Evolutionary conservation across 139 green algal species (phyloP), one percentile per base, ranked within the genome.

Genomic region (Dunaliella sp.): DNA sequence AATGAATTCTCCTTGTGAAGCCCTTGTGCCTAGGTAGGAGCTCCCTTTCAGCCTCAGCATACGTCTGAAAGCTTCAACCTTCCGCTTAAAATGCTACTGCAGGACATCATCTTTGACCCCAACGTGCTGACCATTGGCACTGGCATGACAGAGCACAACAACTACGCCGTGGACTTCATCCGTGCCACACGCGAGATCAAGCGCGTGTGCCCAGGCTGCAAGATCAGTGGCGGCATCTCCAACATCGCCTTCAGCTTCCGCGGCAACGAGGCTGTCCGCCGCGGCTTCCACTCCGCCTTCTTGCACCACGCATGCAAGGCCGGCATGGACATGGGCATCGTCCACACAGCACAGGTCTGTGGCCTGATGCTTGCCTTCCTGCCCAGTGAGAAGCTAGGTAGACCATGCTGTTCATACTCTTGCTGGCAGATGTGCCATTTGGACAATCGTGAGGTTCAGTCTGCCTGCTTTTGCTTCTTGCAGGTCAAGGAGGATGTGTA

Each of bases 271-370:
- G 90, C 97, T 7, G 97, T 99, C 85, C 95, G 97, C 36, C 93
- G 97, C 33, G 95, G 89, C 34, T 99, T 99, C 94, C 97, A 99
- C 93, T 94, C 83, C 26, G 95, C 95, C 22, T 99, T 99, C 93
- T 91, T 99, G 88, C 91, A 99, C 90, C 95, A 98, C 88, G 97
- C 97, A 3, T 98, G 96, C 91, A 89, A 91, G 58, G 95, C 96
- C 0, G 97, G 97, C 88, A 99, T 99, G 97, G 97, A 99, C 95
- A 99, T 99, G 97, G 97, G 97, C 89, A 99, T 99, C 80, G 97
- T 99, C 26, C 99, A 99, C 91, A 92, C 97, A 0, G 93, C 90
- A 1, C 96, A 97, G 76, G 83, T 86, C 3, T 65, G 7, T 65
- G 7, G 7, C 48, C 48, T 65, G 16, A 26, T 65, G 48, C 48